These are phyloP conservation scores for Paracoccidioides lutzii DNA, from an alignment of 2,329 filamentous ascomycete species.

Conservation along the genomic window DNA sequence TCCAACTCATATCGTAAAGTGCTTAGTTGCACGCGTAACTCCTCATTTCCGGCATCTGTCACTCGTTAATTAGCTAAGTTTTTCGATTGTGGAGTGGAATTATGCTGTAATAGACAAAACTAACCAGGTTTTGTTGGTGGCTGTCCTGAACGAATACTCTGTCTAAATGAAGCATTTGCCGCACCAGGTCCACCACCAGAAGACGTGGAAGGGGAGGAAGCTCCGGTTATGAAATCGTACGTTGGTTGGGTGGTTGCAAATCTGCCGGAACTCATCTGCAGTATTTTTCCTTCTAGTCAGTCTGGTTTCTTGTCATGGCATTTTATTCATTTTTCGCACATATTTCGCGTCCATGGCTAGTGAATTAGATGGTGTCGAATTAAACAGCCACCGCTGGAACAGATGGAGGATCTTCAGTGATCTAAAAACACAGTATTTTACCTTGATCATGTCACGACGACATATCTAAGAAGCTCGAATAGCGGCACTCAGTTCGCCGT, in stretches of 20 bases:
- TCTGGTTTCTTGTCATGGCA: neutral
- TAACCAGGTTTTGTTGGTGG: slow-evolving; percentile 25
- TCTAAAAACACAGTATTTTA: neutral
- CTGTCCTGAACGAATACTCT: slow-evolving; percentile 24
- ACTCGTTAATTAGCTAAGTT: neutral
- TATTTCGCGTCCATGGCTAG: neutral
- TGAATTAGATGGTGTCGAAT: neutral
- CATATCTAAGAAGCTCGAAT: neutral
- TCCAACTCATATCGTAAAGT: slow-evolving; percentile 78
- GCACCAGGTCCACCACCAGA: slow-evolving; percentile 11
- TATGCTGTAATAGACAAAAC: slow-evolving; percentile 5
- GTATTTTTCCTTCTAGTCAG: neutral
- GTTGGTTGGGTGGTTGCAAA: slow-evolving; percentile 40
- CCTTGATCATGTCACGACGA: neutral
- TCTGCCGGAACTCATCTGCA: slow-evolving; percentile 26
- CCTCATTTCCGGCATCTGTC: slow-evolving; percentile 47
- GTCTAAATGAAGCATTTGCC: slow-evolving; percentile 24
- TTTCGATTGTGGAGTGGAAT: neutral
- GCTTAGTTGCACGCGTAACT: slow-evolving; percentile 79
- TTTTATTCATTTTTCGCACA: neutral
- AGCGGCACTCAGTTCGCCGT: neutral
- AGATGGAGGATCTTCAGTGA: neutral
- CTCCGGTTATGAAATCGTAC: slow-evolving; percentile 48
- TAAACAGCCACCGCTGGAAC: neutral
- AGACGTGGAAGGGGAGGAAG: slow-evolving; percentile 30